Percentiles rank a stretch among this genome's conserved stretches.
These are phyloP conservation scores for Monilinia laxa DNA, from an alignment of 2,329 filamentous ascomycete species.

Conservation along the genomic window DNA sequence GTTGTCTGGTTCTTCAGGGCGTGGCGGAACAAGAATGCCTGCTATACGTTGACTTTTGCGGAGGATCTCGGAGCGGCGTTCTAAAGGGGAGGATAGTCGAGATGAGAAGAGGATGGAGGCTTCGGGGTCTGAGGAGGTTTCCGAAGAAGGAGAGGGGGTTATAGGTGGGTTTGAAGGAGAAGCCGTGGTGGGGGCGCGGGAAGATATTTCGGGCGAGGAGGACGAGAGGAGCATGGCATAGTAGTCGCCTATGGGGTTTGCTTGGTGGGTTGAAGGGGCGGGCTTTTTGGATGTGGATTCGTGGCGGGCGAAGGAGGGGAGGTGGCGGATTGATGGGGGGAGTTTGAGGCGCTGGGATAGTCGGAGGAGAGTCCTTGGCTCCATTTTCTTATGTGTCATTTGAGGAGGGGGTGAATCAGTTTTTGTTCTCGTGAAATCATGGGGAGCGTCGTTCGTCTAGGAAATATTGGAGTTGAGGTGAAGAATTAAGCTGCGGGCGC, in stretches of 20 bases:
- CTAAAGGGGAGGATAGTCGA: conserved; percentile 69
- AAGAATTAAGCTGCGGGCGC: not conserved
- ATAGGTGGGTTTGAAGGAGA: conserved; percentile 30
- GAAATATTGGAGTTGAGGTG: not conserved
- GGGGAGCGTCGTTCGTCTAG: not conserved
- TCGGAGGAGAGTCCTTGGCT: conserved; percentile 35
- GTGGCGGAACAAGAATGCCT: conserved; percentile 78
- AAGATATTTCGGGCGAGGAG: conserved; percentile 39
- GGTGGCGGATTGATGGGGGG: conserved; percentile 23
- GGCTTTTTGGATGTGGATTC: conserved; percentile 24
- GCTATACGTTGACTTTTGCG: conserved; percentile 65
- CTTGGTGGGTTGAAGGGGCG: conserved; percentile 34
- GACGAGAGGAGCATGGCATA: conserved; percentile 57
- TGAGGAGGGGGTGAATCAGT: not conserved
- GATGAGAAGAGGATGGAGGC: conserved; percentile 79
- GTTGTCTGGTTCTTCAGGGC: conserved; percentile 88
- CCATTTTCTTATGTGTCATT: conserved; percentile 27
- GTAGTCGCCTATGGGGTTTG: conserved; percentile 55
- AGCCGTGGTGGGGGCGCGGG: conserved; percentile 30
- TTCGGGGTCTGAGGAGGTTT: conserved; percentile 38
- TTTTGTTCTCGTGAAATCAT: conserved; percentile 34
- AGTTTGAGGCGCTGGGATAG: conserved; percentile 30
- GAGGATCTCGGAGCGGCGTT: conserved; percentile 60
- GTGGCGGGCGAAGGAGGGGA: conserved; percentile 21
- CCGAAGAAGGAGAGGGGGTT: conserved; percentile 24